Evolutionary conservation across 2,329 filamentous ascomycete species (phyloP), one percentile per base, ranked within the genome.

Genomic region (Teratosphaeria nubilosa): DNA sequence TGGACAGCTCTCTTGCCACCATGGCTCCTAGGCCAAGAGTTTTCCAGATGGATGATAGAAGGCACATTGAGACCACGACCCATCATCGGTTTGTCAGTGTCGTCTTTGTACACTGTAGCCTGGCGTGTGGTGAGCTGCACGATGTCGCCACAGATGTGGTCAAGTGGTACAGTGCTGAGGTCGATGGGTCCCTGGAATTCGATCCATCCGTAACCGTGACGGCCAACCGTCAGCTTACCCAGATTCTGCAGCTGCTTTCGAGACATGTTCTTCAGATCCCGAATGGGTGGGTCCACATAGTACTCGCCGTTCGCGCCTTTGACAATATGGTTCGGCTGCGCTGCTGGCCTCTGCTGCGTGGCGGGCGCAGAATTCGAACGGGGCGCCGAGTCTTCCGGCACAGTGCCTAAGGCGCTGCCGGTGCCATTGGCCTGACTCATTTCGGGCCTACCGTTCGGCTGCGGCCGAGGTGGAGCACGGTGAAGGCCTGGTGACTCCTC

Each of bases 51-150:
- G 63, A 99, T 91, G 41, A 83, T 85, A 0, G 94, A 90, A 2
- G 91, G 91, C 7, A 96, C 90, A 68, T 99, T 99, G 63, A 99
- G 80, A 5, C 90, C 92, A 69, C 91, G 90, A 59, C 95, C 94
- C 59, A 86, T 81, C 0, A 87, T 82, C 16, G 94, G 91, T 75
- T 96, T 99, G 69, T 85, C 85, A 20, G 82, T 80, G 48, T 85
- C 78, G 51, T 87, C 82, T 4, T 79, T 86, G 69, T 99, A 99
- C 7, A 97, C 94, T 0, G 92, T 96, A 25, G 90, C 90, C 9
- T 86, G 87, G 37, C 94, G 88, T 54, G 86, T 81, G 51, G 83
- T 81, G 54, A 97, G 83, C 56, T 85, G 79, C 37, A 97, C 88
- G 65, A 96, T 86, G 27, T 80, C 82, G 53, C 82, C 88, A 55